Conservation (phyloP, 345 rosid species). For the Raphanus raphanistrum region DNA sequence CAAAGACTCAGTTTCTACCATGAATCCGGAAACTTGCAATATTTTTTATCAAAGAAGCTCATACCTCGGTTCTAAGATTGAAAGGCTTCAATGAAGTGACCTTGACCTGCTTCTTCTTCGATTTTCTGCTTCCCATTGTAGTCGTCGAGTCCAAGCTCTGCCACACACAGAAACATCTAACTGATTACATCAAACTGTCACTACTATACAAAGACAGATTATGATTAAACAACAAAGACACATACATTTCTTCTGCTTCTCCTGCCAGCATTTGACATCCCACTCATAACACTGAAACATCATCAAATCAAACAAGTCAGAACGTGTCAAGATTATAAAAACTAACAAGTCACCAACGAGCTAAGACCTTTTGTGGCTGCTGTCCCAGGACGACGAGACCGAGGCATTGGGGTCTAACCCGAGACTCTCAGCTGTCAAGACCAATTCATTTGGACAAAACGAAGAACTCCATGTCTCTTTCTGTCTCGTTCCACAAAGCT, state of each 20-base stretch:
- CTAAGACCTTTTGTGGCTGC: constrained; percentile 58
- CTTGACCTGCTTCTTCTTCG: constrained; percentile 70
- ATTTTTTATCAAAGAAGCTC: background rate
- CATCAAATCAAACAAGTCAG: constrained; percentile 18
- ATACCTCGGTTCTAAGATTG: constrained; percentile 87
- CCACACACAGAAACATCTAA: background rate
- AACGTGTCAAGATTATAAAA: background rate
- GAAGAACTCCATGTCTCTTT: constrained; percentile 40
- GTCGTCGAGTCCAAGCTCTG: constrained; percentile 80
- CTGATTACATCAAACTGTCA: background rate
- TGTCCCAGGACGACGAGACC: constrained; percentile 66
- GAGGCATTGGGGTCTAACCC: constrained; percentile 62
- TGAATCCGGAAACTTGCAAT: background rate
- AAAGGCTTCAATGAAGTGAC: constrained; percentile 74
- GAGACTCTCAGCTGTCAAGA: constrained; percentile 63
- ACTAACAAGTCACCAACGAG: background rate
- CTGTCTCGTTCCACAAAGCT: constrained; percentile 59
- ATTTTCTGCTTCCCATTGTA: constrained; percentile 62
- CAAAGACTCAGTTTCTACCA: background rate
- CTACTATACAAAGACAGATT: background rate
- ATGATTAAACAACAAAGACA: background rate
- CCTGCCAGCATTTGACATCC: constrained; percentile 68
- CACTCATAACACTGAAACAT: constrained; percentile 54
- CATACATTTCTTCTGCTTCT: constrained; percentile 81
- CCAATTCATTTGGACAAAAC: constrained; percentile 55